Conservation (phyloP, 257 asterid species). For the Primulina eburnea region DNA sequence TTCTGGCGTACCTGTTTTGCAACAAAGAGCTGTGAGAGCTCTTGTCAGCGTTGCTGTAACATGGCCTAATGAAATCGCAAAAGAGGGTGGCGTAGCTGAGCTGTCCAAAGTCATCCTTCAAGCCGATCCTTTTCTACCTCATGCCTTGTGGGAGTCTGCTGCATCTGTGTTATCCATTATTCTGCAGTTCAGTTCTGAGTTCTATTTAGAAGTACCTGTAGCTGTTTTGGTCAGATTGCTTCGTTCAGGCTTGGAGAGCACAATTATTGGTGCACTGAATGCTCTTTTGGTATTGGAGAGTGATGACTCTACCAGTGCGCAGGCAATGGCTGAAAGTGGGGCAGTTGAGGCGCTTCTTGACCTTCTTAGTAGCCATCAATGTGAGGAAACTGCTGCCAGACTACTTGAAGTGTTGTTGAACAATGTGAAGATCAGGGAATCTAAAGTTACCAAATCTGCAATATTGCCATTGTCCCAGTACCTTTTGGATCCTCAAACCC, state of each 20-base stretch:
- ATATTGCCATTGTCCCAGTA: constrained; percentile 90
- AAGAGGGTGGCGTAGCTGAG: constrained; percentile 93
- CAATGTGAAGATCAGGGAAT: constrained; percentile 90
- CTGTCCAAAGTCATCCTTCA: constrained; percentile 84
- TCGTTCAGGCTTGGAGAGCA: constrained; percentile 79
- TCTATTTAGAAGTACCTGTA: constrained; percentile 93
- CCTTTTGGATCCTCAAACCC: constrained; percentile 98
- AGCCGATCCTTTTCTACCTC: constrained; percentile 81
- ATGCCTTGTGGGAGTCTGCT: constrained; percentile 92
- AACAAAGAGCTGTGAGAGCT: constrained; percentile 94
- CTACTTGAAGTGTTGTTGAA: constrained; percentile 84
- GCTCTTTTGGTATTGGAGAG: constrained; percentile 94
- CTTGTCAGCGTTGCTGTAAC: constrained; percentile 69
- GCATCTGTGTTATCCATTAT: constrained; percentile 87
- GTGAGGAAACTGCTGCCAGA: constrained; percentile 98
- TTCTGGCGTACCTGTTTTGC: constrained; percentile 83
- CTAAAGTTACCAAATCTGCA: constrained; percentile 89
- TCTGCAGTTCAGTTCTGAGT: constrained; percentile 91
- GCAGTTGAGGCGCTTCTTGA: constrained; percentile 93
- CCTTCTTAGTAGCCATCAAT: constrained; percentile 86
- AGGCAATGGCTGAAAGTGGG: constrained; percentile 99
- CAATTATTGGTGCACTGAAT: constrained; percentile 83
- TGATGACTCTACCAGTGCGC: constrained; percentile 94
- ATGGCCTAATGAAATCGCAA: constrained; percentile 98
- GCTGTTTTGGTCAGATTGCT: constrained; percentile 90